Base-by-base conservation (phyloP, 306 rosid species). In the Prinsepia uniflora region DNA sequence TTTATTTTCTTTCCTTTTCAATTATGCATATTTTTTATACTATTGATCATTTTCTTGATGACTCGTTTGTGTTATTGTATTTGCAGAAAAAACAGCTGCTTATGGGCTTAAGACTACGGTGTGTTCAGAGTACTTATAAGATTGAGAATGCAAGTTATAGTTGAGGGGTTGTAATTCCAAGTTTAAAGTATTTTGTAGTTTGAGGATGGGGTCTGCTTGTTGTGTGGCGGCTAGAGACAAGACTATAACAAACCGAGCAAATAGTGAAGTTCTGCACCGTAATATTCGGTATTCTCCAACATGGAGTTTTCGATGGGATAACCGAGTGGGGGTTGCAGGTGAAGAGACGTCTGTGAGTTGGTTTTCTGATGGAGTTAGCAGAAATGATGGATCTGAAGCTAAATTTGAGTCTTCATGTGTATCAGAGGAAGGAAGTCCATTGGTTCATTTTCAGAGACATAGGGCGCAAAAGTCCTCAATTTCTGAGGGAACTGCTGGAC, bases 301-400 rank as follows among this genome's bases (percentile, higher is more conserved):
- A 12, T 86, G 87, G 90, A 86, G 90, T 79, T 83, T 86, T 67
- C 86, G 87, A 34, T 86, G 90, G 88, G 90, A 86, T 86, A 78
- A 83, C 45, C 75, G 90, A 60, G 90, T 86, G 22, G 81, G 86
- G 57, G 90, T 83, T 14, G 88, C 86, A 8, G 90, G 82, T 3
- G 90, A 86, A 69, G 87, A 81, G 64, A 81, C 86, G 52, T 73
- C 90, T 24, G 67, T 76, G 15, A 75, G 81, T 69, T 79, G 87
- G 87, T 75, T 76, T 65, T 81, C 90, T 24, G 87, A 86, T 73
- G 77, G 84, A 8, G 22, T 83, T 39, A 64, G 86, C 50, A 67
- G 84, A 65, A 81, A 79, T 55, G 90, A 78, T 73, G 82, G 81
- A 54, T 72, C 79, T 6, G 87, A 83, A 60, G 61, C 63, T 44